These are phyloP conservation scores for Zhuliangozyma blackwelliae DNA, from an alignment of 1,139 yeast species.

Conservation along the genomic window DNA sequence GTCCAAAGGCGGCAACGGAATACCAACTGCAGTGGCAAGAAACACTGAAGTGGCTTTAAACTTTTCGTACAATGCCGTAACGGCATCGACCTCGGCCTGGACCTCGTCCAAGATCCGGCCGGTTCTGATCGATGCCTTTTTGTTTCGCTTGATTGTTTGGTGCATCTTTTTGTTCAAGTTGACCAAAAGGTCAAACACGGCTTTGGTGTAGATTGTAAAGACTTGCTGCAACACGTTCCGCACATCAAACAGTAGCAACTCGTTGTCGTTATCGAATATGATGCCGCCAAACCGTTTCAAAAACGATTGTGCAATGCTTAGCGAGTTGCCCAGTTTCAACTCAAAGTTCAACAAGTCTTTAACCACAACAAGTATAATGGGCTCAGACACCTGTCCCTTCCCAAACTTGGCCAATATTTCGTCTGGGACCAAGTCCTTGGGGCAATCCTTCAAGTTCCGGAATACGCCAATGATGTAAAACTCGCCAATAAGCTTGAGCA, in stretches of 20 bases:
- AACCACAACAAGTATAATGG: conserved; percentile 46
- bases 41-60: conserved; percentile 42
- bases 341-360: conserved; percentile 54
- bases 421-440: conserved; percentile 23
- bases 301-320: conserved; percentile 46
- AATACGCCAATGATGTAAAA: conserved; percentile 60
- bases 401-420: conserved; percentile 15
- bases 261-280: conserved; percentile 9
- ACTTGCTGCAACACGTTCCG: conserved; percentile 22
- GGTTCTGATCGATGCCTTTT: conserved; percentile 57
- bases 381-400: conserved; percentile 21
- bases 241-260: conserved; percentile 12
- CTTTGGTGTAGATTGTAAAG: conserved; percentile 45
- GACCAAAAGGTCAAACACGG: conserved; percentile 35
- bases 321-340: conserved; percentile 42
- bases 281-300: conserved; percentile 44
- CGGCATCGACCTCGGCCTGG: conserved; percentile 36
- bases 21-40: conserved; percentile 39
- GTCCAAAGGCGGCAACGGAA: conserved; percentile 29
- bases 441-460: conserved; percentile 33
- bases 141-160: conserved; percentile 37
- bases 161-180: conserved; percentile 30
- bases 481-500: conserved; percentile 58
- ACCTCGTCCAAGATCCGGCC: conserved; percentile 60
- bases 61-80: conserved; percentile 36